phyloP scores from a whole-genome alignment of 106 monocot genomes.

The Apostasia shenzhenica region DNA sequence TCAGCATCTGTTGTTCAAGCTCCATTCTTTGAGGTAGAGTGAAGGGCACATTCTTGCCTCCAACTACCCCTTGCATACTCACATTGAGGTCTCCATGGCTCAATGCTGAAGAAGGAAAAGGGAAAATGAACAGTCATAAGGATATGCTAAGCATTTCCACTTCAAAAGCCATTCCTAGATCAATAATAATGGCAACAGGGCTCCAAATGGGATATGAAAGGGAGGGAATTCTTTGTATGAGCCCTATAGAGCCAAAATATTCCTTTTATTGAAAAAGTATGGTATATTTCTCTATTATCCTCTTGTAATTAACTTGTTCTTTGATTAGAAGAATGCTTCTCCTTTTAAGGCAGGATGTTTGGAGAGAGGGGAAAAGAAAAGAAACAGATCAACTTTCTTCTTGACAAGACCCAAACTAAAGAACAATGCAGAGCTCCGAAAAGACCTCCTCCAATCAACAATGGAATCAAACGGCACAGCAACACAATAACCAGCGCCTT shows the following conservation, averaged over 20 bases:
- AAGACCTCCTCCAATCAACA: neutral
- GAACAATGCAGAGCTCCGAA: conserved; percentile 3
- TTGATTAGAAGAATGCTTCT: conserved; percentile 5
- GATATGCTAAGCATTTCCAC: too few relatives aligned
- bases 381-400: conserved; percentile 7
- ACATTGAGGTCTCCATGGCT: neutral
- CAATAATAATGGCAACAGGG: neutral
- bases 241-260: neutral
- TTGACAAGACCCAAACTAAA: conserved; percentile 10
- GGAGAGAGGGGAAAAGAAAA: neutral
- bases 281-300: neutral
- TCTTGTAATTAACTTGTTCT: conserved; percentile 6
- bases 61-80: neutral
- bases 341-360: neutral
- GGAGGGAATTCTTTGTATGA: too few relatives aligned
- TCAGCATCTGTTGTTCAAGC: conserved; percentile 6
- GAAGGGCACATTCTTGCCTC: neutral
- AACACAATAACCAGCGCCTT: neutral
- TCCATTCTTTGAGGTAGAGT: conserved; percentile 8
- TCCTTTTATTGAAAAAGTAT: neutral
- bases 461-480: neutral
- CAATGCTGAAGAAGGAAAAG: neutral
- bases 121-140: neutral
- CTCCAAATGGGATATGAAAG: too few relatives aligned
- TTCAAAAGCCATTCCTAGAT: neutral